Evolutionary conservation across 208 protist genomes (phyloP).

Genomic region (Porcisia hertigi): DNA sequence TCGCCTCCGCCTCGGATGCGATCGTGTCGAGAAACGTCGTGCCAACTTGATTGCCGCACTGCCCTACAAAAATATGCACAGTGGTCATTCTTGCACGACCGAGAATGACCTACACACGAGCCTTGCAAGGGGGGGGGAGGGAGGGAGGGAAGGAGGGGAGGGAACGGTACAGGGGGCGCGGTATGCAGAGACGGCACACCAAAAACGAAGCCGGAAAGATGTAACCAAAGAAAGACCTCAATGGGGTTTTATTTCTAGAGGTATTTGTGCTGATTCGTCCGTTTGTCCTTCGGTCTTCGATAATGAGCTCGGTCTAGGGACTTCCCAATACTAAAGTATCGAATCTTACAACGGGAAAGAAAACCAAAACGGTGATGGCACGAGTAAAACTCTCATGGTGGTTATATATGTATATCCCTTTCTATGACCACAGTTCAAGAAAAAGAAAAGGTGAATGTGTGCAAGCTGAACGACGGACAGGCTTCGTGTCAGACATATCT

Average conservation of each 20-base stretch:
- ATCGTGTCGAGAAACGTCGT: conserved; percentile 67
- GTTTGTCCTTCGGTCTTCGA: neutral
- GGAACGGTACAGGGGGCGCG: too few relatives aligned
- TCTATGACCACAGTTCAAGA: too few relatives aligned
- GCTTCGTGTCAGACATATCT: too few relatives aligned
- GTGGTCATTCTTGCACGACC: conserved; percentile 39
- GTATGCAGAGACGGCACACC: neutral
- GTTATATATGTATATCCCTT: too few relatives aligned
- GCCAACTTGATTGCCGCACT: conserved; percentile 94
- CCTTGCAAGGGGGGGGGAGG: neutral
- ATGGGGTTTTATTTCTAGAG: too few relatives aligned
- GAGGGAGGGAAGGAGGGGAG: neutral
- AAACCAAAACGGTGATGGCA: too few relatives aligned
- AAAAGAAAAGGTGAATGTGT: too few relatives aligned
- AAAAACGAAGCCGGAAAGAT: neutral
- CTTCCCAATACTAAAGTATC: too few relatives aligned
- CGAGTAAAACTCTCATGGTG: too few relatives aligned
- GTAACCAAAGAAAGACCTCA: neutral
- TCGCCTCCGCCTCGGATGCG: conserved; percentile 49
- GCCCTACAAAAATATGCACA: conserved; percentile 81
- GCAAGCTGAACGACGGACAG: too few relatives aligned
- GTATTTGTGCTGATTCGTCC: neutral
- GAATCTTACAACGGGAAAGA: too few relatives aligned
- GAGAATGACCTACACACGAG: neutral
- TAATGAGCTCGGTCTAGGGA: too few relatives aligned